phyloP scores from a whole-genome alignment of 768 basidiomycete genomes.

The Phallus indusiatus region DNA sequence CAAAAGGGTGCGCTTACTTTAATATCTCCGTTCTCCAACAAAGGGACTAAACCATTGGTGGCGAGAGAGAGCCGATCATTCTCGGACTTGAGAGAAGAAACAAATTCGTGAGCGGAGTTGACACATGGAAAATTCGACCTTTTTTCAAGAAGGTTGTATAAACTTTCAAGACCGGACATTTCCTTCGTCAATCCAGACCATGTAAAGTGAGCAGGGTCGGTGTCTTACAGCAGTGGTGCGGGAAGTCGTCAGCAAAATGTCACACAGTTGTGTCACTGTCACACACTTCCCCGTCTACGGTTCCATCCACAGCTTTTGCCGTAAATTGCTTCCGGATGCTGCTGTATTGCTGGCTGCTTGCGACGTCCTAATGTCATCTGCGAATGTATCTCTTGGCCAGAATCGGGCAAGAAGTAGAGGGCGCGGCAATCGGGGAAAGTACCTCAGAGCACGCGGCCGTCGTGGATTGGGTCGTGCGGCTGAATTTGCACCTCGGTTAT shows the following conservation, averaged over 20 bases:
- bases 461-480: constrained; percentile 53
- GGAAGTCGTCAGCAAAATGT: no score
- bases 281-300: not conserved
- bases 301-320: not conserved
- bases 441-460: constrained; percentile 60
- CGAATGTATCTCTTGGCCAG: constrained; percentile 11
- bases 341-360: no score
- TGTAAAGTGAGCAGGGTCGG: not conserved
- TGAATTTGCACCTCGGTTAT: constrained; percentile 49
- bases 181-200: not conserved
- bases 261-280: not conserved
- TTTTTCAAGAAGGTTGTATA: constrained; percentile 43
- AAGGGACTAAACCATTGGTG: constrained; percentile 2
- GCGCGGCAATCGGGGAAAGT: constrained; percentile 65
- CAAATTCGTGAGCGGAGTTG: constrained; percentile 65
- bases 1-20: not conserved
- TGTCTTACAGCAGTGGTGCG: not conserved
- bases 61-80: constrained; percentile 3
- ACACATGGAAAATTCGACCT: constrained; percentile 68
- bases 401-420: constrained; percentile 39
- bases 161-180: not conserved
- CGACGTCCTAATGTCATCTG: not conserved
- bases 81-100: constrained; percentile 1
- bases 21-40: not conserved
- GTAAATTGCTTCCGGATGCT: no score